These are phyloP conservation scores for Talaromyces sp. DNA, from an alignment of 2,329 filamentous ascomycete species.

Conservation along the genomic window DNA sequence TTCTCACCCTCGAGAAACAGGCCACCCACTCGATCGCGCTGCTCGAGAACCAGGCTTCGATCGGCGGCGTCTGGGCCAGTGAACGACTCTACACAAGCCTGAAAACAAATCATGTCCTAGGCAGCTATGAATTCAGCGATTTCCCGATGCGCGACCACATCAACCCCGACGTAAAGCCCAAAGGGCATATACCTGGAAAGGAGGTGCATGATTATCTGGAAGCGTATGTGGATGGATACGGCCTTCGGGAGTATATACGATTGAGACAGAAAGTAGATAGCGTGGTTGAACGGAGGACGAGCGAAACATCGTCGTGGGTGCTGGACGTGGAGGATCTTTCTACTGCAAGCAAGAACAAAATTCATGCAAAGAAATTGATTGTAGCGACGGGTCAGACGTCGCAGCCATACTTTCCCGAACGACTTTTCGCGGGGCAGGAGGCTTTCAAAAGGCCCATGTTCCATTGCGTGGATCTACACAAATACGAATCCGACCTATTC, in stretches of 20 bases:
- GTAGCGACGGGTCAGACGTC: conserved; percentile 61
- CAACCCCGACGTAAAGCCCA: conserved; percentile 46
- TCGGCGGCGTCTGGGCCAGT: conserved; percentile 67
- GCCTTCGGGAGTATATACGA: conserved; percentile 47
- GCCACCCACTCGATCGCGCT: background rate
- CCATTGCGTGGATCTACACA: conserved; percentile 54
- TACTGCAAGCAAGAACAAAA: background rate
- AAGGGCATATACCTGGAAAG: conserved; percentile 58
- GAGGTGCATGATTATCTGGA: conserved; percentile 57
- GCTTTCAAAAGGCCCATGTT: conserved; percentile 54
- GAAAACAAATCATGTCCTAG: conserved; percentile 69
- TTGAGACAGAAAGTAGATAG: conserved; percentile 4
- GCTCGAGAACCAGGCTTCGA: background rate
- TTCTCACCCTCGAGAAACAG: background rate
- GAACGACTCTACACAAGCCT: conserved; percentile 64
- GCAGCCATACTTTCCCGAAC: conserved; percentile 51
- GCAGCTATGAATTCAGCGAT: conserved; percentile 69
- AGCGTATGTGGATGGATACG: conserved; percentile 53
- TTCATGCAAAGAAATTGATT: conserved; percentile 48
- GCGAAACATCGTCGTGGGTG: conserved; percentile 40
- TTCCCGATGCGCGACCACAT: conserved; percentile 62
- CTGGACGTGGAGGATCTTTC: conserved; percentile 17
- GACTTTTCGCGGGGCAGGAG: conserved; percentile 50
- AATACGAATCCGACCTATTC: conserved; percentile 27
- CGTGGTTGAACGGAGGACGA: background rate